These are phyloP conservation scores for Aegilops longissima DNA, from an alignment of 176 grass and related monocot genomes.

Conservation along the genomic window DNA sequence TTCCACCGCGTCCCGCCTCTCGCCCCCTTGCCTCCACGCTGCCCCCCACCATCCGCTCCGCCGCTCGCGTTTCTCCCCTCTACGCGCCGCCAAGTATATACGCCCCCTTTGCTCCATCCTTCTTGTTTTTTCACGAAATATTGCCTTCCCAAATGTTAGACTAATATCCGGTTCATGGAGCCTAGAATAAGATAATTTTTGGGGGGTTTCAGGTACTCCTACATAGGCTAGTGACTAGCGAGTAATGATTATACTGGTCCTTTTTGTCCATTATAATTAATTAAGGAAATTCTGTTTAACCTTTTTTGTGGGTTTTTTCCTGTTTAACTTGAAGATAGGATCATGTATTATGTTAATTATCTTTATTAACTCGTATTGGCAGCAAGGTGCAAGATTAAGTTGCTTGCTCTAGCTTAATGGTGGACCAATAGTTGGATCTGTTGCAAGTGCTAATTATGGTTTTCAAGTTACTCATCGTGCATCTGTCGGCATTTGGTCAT, in stretches of 20 bases:
- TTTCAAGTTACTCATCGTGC: not conserved
- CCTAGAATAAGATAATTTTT: too few species aligned
- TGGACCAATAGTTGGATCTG: not conserved
- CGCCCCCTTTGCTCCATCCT: not conserved
- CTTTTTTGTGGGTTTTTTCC: not conserved
- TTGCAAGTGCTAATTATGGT: not conserved
- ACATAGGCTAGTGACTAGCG: not conserved
- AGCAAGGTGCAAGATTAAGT: constrained; percentile 15
- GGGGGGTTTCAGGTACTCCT: too few species aligned
- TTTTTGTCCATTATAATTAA: not conserved
- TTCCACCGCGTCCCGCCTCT: constrained; percentile 36
- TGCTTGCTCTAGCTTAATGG: not conserved
- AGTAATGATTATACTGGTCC: not conserved
- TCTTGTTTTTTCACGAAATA: not conserved
- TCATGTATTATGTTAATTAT: not conserved
- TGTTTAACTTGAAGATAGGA: not conserved
- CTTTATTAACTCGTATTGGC: not conserved
- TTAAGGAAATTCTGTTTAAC: not conserved
- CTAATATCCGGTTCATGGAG: too few species aligned
- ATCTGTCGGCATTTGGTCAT: not conserved
- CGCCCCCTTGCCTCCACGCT: not conserved
- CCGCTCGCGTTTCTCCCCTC: constrained; percentile 22
- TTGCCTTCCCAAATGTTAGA: not conserved
- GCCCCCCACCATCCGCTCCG: not conserved
- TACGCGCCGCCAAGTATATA: constrained; percentile 47